Evolutionary conservation across 148 eudicot species (phyloP).

Genomic region (Camellia granthamiana): DNA sequence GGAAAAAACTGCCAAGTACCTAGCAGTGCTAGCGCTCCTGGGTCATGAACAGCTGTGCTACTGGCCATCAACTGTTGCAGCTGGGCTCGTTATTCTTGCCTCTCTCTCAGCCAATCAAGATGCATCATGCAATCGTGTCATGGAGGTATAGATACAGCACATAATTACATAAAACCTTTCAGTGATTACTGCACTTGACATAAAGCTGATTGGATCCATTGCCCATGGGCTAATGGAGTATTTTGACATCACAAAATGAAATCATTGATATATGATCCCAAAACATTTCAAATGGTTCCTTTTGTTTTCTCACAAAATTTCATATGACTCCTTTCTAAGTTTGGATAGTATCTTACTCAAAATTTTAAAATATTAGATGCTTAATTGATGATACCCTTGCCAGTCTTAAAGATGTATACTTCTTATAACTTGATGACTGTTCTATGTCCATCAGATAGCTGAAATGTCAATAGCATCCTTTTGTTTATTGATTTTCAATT

Average conservation of each 20-base stretch:
- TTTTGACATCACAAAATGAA: neutral
- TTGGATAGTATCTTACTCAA: too few species aligned
- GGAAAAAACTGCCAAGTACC: slow-evolving; percentile 53
- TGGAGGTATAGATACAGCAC: slow-evolving; percentile 43
- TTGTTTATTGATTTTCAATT: too few species aligned
- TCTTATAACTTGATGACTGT: too few species aligned
- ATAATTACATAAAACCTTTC: neutral
- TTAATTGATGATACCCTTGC: too few species aligned
- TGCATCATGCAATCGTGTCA: slow-evolving; percentile 50
- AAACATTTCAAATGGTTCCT: neutral
- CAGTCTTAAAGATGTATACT: too few species aligned
- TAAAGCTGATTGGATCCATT: neutral
- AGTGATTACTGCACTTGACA: neutral
- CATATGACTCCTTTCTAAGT: neutral
- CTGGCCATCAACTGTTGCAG: slow-evolving; percentile 98
- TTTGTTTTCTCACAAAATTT: neutral
- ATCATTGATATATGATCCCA: neutral
- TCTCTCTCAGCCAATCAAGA: slow-evolving; percentile 52
- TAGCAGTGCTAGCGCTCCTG: slow-evolving; percentile 63
- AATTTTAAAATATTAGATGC: too few species aligned
- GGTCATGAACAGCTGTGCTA: slow-evolving; percentile 71
- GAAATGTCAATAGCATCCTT: too few species aligned
- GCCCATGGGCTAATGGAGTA: neutral
- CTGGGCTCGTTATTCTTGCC: slow-evolving; percentile 73
- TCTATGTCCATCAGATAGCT: too few species aligned